Conservation (phyloP, 805 yeast species). For the Wickerhamiella alocasiicola region DNA sequence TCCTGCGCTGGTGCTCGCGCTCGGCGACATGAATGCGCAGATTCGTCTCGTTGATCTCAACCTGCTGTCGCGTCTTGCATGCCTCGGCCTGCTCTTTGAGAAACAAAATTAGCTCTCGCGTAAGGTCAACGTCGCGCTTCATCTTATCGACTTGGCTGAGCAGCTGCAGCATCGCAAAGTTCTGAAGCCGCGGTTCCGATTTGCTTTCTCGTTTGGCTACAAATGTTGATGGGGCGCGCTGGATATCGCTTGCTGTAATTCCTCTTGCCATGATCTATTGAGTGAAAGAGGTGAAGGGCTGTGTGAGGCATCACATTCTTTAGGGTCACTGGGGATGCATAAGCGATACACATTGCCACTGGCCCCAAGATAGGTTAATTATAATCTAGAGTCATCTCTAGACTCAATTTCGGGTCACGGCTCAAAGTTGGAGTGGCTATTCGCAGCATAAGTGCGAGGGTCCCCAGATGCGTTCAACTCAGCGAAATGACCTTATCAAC, state of each 20-base stretch:
- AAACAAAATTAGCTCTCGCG: background rate
- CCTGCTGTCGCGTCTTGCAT: background rate
- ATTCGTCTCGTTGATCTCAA: background rate
- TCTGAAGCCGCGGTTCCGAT: background rate
- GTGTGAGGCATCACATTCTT: too few relatives aligned
- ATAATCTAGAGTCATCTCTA: too few relatives aligned
- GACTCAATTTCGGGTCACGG: too few relatives aligned
- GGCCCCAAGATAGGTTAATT: too few relatives aligned
- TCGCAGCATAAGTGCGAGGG: too few relatives aligned
- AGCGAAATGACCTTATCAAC: too few relatives aligned
- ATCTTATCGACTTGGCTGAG: background rate
- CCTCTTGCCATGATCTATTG: background rate
- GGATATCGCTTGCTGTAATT: background rate
- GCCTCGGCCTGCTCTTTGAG: background rate
- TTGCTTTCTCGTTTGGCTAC: background rate
- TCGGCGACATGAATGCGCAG: background rate
- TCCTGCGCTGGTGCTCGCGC: background rate
- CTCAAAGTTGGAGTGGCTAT: too few relatives aligned
- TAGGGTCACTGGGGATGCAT: too few relatives aligned
- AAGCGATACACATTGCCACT: too few relatives aligned
- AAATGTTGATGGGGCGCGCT: background rate
- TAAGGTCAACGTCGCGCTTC: background rate
- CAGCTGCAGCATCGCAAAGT: background rate
- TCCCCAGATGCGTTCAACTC: too few relatives aligned
- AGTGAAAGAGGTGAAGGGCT: too few relatives aligned